These are phyloP conservation scores for Liquidambar formosana DNA, from an alignment of 164 flowering plant species.

Conservation along the genomic window DNA sequence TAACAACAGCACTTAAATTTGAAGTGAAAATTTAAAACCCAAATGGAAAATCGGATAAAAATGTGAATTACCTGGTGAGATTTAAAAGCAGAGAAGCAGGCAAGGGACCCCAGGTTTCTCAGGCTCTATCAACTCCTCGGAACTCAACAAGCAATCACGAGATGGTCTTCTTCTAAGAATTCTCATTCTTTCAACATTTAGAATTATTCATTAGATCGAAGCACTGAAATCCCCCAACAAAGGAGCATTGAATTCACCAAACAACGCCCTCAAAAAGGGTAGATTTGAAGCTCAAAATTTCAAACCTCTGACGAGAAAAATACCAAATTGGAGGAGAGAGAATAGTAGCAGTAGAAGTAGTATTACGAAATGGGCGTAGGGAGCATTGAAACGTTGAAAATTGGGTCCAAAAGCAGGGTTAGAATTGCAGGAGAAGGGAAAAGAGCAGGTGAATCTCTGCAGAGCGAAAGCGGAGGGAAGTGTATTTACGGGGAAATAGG, in stretches of 20 bases:
- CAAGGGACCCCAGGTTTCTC: not conserved
- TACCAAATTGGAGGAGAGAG: not conserved
- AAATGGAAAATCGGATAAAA: not conserved
- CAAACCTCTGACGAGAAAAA: not conserved
- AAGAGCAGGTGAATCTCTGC: slow-evolving; percentile 9
- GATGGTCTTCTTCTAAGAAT: not conserved
- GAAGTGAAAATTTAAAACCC: not conserved
- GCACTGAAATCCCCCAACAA: not conserved
- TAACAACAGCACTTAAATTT: too few relatives aligned
- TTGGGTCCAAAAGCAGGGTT: not conserved
- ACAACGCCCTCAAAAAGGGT: too few relatives aligned
- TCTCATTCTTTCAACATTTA: not conserved
- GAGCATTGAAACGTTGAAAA: slow-evolving; percentile 1
- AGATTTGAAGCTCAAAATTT: slow-evolving; percentile 3
- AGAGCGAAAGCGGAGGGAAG: not conserved
- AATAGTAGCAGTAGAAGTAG: not conserved
- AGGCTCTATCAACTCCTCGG: not conserved
- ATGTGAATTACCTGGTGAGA: not conserved
- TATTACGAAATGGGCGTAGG: not conserved
- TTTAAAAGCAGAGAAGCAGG: not conserved
- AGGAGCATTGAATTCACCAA: slow-evolving; percentile 3
- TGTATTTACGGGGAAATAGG: not conserved
- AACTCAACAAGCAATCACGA: not conserved
- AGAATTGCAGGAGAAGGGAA: not conserved
- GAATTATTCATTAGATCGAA: not conserved